Conservation (phyloP, 768 basidiomycete genomes). For the Crepidotus variabilis region DNA sequence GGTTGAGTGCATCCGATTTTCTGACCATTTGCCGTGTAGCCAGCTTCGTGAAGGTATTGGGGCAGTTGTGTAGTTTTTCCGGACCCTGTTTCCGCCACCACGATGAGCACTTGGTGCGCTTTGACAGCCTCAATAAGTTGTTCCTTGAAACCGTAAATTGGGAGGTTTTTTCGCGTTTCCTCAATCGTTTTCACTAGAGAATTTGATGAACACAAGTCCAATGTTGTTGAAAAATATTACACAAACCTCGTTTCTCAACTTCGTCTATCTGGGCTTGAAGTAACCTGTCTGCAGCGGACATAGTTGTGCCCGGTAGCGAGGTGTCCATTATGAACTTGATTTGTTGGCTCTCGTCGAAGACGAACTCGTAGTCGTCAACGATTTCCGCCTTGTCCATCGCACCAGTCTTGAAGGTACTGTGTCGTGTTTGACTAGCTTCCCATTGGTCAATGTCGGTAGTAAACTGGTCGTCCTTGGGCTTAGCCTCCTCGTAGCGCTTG, state of each 20-base stretch:
- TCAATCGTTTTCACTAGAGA: slow-evolving; percentile 80
- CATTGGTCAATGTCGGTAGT: slow-evolving; percentile 97
- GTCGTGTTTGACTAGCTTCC: slow-evolving; percentile 88
- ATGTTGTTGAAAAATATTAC: neutral
- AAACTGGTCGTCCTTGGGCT: slow-evolving; percentile 90
- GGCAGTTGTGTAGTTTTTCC: slow-evolving; percentile 99
- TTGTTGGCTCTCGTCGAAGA: slow-evolving; percentile 96
- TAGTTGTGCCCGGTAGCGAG: slow-evolving; percentile 59
- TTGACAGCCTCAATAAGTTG: slow-evolving; percentile 85
- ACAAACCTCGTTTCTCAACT: slow-evolving; percentile 82
- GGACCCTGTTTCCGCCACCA: slow-evolving; percentile 97
- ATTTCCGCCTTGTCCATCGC: slow-evolving; percentile 85
- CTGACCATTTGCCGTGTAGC: slow-evolving; percentile 82
- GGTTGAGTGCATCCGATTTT: slow-evolving; percentile 98
- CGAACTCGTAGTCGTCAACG: slow-evolving; percentile 90
- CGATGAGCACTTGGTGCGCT: slow-evolving; percentile 92
- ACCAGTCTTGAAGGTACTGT: slow-evolving; percentile 87
- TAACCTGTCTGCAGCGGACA: slow-evolving; percentile 83
- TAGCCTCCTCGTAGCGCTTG: slow-evolving; percentile 91
- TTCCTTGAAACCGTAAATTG: slow-evolving; percentile 87
- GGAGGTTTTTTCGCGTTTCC: slow-evolving; percentile 89
- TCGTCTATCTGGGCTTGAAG: slow-evolving; percentile 87
- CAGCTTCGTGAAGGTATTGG: slow-evolving; percentile 97
- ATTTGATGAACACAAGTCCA: neutral
- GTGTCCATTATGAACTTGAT: slow-evolving; percentile 93